Conservation (phyloP, 2,329 filamentous ascomycete species). For the Colletotrichum echinochloae region DNA sequence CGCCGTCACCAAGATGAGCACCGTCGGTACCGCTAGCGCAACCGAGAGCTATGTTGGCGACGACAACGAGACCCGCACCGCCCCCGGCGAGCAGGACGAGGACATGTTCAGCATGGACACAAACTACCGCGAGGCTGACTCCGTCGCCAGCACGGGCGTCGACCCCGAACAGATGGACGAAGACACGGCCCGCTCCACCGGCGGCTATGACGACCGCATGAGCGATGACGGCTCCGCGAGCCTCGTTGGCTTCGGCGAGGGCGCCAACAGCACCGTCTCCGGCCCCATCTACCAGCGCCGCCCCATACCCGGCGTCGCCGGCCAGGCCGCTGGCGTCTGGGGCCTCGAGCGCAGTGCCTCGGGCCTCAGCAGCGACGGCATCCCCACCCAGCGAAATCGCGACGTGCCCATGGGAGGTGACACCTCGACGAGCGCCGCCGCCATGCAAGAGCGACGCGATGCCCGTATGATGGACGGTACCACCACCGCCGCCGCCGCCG, state of each 20-base stretch:
- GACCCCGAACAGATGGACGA: slow-evolving; percentile 65
- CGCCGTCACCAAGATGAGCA: slow-evolving; percentile 82
- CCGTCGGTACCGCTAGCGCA: slow-evolving; percentile 89
- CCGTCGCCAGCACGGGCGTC: slow-evolving; percentile 66
- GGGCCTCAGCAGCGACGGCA: slow-evolving; percentile 64
- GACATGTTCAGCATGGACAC: slow-evolving; percentile 79
- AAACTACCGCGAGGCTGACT: slow-evolving; percentile 67
- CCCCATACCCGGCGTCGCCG: slow-evolving; percentile 53
- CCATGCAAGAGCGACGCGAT: slow-evolving; percentile 66
- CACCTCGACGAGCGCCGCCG: slow-evolving; percentile 59
- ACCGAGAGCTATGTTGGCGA: slow-evolving; percentile 78
- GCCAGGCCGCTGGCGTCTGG: slow-evolving; percentile 50
- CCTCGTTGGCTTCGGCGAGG: slow-evolving; percentile 92
- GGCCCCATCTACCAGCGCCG: slow-evolving; percentile 77
- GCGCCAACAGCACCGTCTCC: slow-evolving; percentile 85
- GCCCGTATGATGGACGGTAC: slow-evolving; percentile 77
- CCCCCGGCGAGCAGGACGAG: slow-evolving; percentile 68
- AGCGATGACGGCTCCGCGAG: slow-evolving; percentile 87
- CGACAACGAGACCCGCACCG: slow-evolving; percentile 61
- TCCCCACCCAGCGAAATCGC: slow-evolving; percentile 49
- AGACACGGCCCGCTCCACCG: slow-evolving; percentile 61
- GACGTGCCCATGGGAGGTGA: slow-evolving; percentile 51
- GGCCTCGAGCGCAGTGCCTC: slow-evolving; percentile 64
- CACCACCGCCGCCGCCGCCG: too few species aligned
- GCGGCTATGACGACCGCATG: slow-evolving; percentile 76